Base-by-base conservation (phyloP, 441 rosid species). In the Populus hybrid region DNA sequence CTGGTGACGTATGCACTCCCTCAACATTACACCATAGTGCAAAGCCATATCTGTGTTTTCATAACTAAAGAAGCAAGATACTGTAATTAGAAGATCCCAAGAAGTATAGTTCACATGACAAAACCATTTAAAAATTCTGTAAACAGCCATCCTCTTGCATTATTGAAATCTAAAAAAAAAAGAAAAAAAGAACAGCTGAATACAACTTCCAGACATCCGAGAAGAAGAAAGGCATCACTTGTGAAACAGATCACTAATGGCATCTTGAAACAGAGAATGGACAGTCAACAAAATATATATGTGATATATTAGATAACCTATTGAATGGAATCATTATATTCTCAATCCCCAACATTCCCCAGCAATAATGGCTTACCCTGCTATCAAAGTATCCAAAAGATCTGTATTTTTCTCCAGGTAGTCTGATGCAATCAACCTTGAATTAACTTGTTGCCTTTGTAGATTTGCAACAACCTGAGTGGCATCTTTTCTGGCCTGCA, bases 41-140 rank as follows among this genome's bases (percentile, higher is more conserved):
- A 95, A 90, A 81, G 99, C 97, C 98, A 92, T 87, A 80, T 93
- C 98, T 21, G 93, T 81, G 81, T 86, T 85, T 76, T 88, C 97
- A 69, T 92, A 95, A 46, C 99, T 95, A 84, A 59, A 86, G 12
- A 81, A 81, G 74, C 69, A 77, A 28, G 68, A 81, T 32, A 11
- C 16, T 28, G 73, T 40, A 80, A 59, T 76, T 20, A 79, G 66
- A 81, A 75, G 30, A 78, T 76, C 26, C 67, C 70, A n/a, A 74
- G 40, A 36, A 24, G 38, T 32, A 78, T 73, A 26, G 74, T 42
- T 38, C 46, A 77, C 4, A 23, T 35, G 50, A 20, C 8, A 28
- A 28, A 61, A 34, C 10, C 16, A 50, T 36, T 8, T 32, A 28
- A 28, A 28, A 28, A 28, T 57, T 6, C 32, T 26, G 30, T 18